Base-by-base conservation (phyloP, 2,329 filamentous ascomycete species). In the Canariomyces notabilis region DNA sequence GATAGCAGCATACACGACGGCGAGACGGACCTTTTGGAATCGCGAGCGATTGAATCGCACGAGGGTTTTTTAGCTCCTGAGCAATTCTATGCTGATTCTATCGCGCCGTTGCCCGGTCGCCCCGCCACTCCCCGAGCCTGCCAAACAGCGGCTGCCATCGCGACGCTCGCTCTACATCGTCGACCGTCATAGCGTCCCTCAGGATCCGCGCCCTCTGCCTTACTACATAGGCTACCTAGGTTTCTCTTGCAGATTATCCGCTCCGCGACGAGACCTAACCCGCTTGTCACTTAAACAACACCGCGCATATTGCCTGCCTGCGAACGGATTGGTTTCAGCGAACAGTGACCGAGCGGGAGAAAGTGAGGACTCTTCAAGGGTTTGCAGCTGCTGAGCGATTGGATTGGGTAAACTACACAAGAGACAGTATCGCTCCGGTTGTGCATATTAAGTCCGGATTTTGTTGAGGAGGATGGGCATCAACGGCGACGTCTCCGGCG, bases 401-500 rank as follows among this genome's bases (percentile, higher is more conserved):
- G 26, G 7, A 29, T 29, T 29, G 14, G 9, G 4, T 12, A 4
- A 9, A 11, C 14, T 29, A 12, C 9, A 9, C 26, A 29, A 29
- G 26, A 8, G 14, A 9, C 26, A 39, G 21, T 8, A 11, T n/a
- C 8, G 8, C 37, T 11, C 21, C 21, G 22, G 29, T 42, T 34
- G 12, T 6, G 19, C 18, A 19, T 14, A 14, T 32, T 32, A 18
- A 14, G 34, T 21, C n/a, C 18, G n/a, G 18, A 8, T 20, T n/a
- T 38, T 29, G 20, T 19, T 15, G n/a, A 41, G 37, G 26, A 53
- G 37, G 41, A 54, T 57, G 44, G 51, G 51, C 23, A 42, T 55
- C 37, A 54, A 57, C 49, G 51, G 52, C 44, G 54, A 55, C 45
- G 33, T 38, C 22, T 42, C 48, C 14, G 45, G 46, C 42, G 52